phyloP scores from a whole-genome alignment of 2,329 filamentous ascomycete genomes.

The Drechslerella stenobrocha region DNA sequence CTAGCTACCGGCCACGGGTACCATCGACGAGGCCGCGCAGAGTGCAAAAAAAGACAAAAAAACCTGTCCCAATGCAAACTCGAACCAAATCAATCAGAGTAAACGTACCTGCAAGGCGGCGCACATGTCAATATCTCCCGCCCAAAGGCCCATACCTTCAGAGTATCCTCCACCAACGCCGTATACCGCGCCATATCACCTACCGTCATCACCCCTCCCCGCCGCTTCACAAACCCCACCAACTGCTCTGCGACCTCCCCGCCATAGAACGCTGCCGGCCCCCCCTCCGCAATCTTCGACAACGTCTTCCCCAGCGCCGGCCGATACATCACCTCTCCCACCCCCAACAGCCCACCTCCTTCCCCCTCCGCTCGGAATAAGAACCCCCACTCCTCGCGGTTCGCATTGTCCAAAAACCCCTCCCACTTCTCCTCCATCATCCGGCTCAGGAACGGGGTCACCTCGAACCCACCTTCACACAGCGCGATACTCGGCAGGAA shows the following conservation, averaged over 20 bases:
- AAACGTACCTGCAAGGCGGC: slow-evolving; percentile 51
- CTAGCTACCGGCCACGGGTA: too few relatives aligned
- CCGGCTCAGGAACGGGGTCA: slow-evolving; percentile 43
- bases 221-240: slow-evolving; percentile 38
- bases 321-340: slow-evolving; percentile 51
- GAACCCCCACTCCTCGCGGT: slow-evolving; percentile 49
- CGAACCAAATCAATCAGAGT: too few relatives aligned
- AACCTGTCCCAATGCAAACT: too few relatives aligned
- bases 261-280: slow-evolving; percentile 50
- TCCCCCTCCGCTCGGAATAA: slow-evolving; percentile 41
- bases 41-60: neutral
- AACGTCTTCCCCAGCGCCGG: slow-evolving; percentile 49
- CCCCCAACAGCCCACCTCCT: slow-evolving; percentile 40
- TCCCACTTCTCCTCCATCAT: slow-evolving; percentile 42
- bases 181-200: slow-evolving; percentile 50
- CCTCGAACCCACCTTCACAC: slow-evolving; percentile 46
- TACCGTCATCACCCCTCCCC: slow-evolving; percentile 50
- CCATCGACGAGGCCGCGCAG: too few relatives aligned
- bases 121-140: slow-evolving; percentile 51
- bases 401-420: slow-evolving; percentile 43
- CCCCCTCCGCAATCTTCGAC: slow-evolving; percentile 47
- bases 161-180: slow-evolving; percentile 50
- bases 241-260: slow-evolving; percentile 49
- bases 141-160: slow-evolving; percentile 49
- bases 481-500: slow-evolving; percentile 51